phyloP scores from a whole-genome alignment of 2,329 filamentous ascomycete genomes.

The Claviceps sp. region DNA sequence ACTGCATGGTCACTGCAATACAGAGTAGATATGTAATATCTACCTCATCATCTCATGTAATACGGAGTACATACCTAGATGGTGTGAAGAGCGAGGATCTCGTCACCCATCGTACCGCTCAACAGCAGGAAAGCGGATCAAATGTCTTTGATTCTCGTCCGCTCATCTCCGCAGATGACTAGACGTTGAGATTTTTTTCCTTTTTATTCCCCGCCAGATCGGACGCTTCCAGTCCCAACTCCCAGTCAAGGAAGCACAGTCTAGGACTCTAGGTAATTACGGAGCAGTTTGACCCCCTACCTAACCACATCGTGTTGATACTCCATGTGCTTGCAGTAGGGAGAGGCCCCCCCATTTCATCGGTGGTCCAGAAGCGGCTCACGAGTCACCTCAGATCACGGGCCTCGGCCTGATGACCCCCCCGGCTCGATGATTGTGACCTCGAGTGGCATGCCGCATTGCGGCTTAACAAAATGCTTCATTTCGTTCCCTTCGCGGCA shows the following conservation, averaged over 20 bases:
- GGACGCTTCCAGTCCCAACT: background rate
- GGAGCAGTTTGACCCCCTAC: background rate
- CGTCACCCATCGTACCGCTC: background rate
- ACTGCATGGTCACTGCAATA: background rate
- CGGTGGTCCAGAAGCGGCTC: too few relatives aligned
- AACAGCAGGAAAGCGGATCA: background rate
- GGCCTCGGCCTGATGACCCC: too few relatives aligned
- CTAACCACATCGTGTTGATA: background rate
- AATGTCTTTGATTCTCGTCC: background rate
- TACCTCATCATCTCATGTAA: too few relatives aligned
- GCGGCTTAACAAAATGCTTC: too few relatives aligned
- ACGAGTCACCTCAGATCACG: too few relatives aligned
- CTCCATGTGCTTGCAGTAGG: background rate
- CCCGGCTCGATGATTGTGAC: too few relatives aligned
- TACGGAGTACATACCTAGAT: too few relatives aligned
- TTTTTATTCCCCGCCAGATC: background rate
- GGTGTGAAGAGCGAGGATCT: background rate
- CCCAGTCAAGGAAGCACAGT: background rate
- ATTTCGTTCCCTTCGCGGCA: too few relatives aligned
- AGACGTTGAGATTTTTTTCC: background rate
- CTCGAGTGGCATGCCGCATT: too few relatives aligned
- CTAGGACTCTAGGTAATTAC: too few relatives aligned
- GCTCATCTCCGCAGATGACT: background rate
- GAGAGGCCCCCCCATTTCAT: too few relatives aligned
- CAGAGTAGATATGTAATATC: background rate